phyloP scores from a whole-genome alignment of 768 basidiomycete genomes.

The Rhodotorula diobovata region DNA sequence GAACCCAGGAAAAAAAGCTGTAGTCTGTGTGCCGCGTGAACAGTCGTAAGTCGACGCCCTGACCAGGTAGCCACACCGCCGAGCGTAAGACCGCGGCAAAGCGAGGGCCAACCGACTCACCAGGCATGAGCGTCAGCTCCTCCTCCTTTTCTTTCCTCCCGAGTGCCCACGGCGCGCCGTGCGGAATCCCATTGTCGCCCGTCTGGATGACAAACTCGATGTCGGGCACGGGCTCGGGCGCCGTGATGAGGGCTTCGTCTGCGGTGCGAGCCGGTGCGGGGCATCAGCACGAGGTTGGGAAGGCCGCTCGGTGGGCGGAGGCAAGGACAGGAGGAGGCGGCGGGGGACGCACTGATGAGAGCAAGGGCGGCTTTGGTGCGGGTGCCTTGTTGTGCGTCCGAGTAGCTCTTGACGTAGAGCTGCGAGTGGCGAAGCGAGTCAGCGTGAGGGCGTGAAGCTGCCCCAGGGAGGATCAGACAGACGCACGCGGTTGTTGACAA shows the following conservation, averaged over 20 bases:
- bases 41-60: too few relatives aligned
- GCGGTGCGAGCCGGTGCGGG: background rate
- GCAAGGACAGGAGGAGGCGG: background rate
- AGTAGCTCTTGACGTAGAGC: constrained; percentile 28
- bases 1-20: constrained; percentile 16
- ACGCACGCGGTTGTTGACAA: constrained; percentile 30
- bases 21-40: background rate
- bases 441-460: too few relatives aligned
- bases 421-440: background rate
- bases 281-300: background rate
- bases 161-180: constrained; percentile 33
- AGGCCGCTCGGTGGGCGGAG: background rate
- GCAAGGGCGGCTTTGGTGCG: constrained; percentile 30
- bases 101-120: background rate
- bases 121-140: constrained; percentile 30
- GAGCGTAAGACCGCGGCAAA: too few relatives aligned
- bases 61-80: too few relatives aligned
- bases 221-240: constrained; percentile 37
- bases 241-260: constrained; percentile 36
- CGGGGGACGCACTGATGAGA: constrained; percentile 22
- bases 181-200: constrained; percentile 21
- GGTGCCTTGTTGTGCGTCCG: constrained; percentile 15
- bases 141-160: constrained; percentile 15
- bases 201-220: constrained; percentile 40
- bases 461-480: too few relatives aligned